Percentiles rank a stretch among this genome's conserved stretches.
phyloP scores from a whole-genome alignment of 2,329 filamentous ascomycete species.

The Colletotrichum sp. region DNA sequence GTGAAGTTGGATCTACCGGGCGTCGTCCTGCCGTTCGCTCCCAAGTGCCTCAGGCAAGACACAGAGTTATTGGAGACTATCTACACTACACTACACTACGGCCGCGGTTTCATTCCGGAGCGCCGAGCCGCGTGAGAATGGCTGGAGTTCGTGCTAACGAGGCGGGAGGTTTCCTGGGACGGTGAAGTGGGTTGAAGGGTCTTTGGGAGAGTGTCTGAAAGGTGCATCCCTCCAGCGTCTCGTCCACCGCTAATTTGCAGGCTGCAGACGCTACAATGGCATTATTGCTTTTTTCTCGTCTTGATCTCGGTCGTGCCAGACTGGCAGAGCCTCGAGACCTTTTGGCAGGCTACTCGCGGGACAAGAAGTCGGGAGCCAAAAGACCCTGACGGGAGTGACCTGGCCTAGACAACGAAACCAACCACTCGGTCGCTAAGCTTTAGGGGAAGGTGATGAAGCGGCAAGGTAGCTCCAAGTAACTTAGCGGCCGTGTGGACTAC shows the following conservation, averaged over 20 bases:
- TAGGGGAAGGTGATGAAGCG: background rate
- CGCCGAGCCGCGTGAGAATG: background rate
- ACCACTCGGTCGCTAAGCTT: background rate
- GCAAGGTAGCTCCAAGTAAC: background rate
- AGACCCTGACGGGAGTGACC: background rate
- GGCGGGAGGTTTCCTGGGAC: background rate
- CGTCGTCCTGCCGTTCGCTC: background rate
- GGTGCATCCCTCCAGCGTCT: background rate
- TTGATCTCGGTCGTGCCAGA: background rate
- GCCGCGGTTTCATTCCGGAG: background rate
- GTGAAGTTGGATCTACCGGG: background rate
- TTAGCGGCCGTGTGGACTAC: conserved; percentile 3
- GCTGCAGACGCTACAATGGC: background rate
- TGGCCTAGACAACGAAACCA: background rate
- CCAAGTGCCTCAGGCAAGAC: background rate
- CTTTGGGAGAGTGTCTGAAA: background rate
- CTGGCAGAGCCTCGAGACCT: background rate
- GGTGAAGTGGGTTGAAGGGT: conserved; percentile 6
- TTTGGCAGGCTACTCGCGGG: background rate
- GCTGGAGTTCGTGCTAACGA: conserved; percentile 1
- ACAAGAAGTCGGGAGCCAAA: background rate
- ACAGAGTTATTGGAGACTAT: background rate
- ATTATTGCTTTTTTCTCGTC: conserved; percentile 5
- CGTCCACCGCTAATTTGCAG: conserved; percentile 14
- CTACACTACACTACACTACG: background rate